Percentiles rank a stretch among this genome's conserved stretches.
These are phyloP conservation scores for Cochlearia excelsa DNA, from an alignment of 345 rosid genomes.

Conservation along the genomic window DNA sequence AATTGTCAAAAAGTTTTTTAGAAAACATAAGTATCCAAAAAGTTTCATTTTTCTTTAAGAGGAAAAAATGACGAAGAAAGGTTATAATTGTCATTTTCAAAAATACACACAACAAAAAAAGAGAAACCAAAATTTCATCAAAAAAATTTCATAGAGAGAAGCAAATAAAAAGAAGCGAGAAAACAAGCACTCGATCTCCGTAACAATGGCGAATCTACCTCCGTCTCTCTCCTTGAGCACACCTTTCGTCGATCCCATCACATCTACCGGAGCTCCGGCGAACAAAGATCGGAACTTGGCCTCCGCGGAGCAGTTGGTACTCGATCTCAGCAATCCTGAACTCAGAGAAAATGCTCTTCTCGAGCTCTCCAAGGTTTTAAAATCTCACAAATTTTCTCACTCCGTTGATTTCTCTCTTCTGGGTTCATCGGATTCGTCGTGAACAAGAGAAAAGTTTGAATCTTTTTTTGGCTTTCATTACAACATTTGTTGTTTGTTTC, in stretches of 20 bases:
- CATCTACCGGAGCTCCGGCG: conserved; percentile 47
- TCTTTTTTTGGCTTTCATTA: conserved; percentile 7
- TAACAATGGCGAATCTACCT: conserved; percentile 64
- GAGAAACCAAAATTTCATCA: conserved; percentile 9
- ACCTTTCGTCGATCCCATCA: conserved; percentile 56
- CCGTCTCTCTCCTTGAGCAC: conserved; percentile 63
- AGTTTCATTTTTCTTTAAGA: no score
- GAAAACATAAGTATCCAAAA: no score
- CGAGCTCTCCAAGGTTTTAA: conserved; percentile 62
- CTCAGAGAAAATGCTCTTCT: conserved; percentile 87
- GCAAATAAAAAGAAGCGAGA: conserved; percentile 1
- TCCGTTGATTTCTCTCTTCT: neutral
- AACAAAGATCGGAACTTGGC: conserved; percentile 87
- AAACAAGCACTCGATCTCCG: neutral
- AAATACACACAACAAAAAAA: conserved; percentile 1
- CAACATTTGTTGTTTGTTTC: conserved; percentile 14
- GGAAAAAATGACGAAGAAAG: neutral
- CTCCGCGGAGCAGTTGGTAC: conserved; percentile 86
- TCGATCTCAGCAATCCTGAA: conserved; percentile 89
- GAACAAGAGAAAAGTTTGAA: neutral
- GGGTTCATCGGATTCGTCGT: conserved; percentile 5
- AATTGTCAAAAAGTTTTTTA: no score
- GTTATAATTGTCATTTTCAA: conserved; percentile 6
- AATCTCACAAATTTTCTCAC: neutral
- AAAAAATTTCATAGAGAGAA: neutral